A percentile compares a stretch with the other conserved stretches of the same genome.
These are phyloP conservation scores for Dictyostelium capitatum DNA, from an alignment of 78 protist species.

Conservation along the genomic window DNA sequence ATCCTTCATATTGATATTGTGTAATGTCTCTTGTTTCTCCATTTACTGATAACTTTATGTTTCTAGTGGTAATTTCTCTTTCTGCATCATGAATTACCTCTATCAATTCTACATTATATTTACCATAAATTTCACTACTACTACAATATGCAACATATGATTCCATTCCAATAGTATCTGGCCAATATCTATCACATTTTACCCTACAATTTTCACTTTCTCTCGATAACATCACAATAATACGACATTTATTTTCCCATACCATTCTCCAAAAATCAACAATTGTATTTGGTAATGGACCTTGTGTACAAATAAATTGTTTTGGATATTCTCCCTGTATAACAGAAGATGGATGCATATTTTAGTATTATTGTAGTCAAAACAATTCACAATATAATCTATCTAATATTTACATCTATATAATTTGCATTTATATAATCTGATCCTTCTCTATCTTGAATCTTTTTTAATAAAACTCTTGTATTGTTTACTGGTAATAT, in stretches of 20 bases:
- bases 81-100: conserved; percentile 13
- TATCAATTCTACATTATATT: neutral
- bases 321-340: conserved; percentile 38
- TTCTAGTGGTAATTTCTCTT: conserved; percentile 50
- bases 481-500: conserved; percentile 83
- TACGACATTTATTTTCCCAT: conserved; percentile 71
- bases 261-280: conserved; percentile 93
- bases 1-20: conserved; percentile 89
- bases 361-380: neutral
- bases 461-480: conserved; percentile 58
- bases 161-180: conserved; percentile 36
- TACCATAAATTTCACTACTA: conserved; percentile 26
- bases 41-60: neutral
- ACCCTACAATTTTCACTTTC: conserved; percentile 71
- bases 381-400: neutral
- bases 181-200: conserved; percentile 86
- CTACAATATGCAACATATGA: neutral
- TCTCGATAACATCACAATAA: conserved; percentile 88
- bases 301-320: conserved; percentile 90
- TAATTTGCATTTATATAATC: conserved; percentile 92
- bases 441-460: conserved; percentile 52
- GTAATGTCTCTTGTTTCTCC: conserved; percentile 19
- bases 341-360: no score
- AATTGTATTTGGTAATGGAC: conserved; percentile 85
- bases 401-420: conserved; percentile 62